phyloP scores from a whole-genome alignment of 2,329 filamentous ascomycete genomes.

The Claviceps sorghi region DNA sequence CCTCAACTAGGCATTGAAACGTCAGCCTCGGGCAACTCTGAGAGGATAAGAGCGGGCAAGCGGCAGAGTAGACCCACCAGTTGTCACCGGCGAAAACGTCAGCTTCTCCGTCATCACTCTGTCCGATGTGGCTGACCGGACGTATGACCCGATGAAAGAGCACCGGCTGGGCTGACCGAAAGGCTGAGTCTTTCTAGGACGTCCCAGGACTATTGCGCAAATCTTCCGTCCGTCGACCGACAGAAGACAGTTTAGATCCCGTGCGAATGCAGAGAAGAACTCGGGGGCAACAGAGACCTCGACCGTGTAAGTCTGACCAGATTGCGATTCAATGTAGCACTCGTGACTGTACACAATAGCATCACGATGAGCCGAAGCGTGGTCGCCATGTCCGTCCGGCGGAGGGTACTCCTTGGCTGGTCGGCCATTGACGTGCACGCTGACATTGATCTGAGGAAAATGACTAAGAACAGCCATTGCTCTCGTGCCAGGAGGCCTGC shows the following conservation, averaged over 20 bases:
- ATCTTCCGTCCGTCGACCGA: conserved; percentile 9
- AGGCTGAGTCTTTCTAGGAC: background rate
- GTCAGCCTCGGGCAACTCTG: background rate
- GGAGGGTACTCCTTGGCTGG: conserved; percentile 11
- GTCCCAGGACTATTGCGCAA: fast-evolving
- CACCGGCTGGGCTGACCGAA: background rate
- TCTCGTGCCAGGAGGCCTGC: background rate
- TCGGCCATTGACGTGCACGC: conserved; percentile 9
- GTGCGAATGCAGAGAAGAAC: background rate
- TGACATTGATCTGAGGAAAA: conserved; percentile 9
- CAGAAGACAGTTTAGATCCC: background rate
- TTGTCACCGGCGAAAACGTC: background rate
- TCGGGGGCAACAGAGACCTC: background rate
- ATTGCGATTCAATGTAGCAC: conserved; percentile 14
- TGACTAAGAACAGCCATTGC: conserved; percentile 11
- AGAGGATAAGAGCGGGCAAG: background rate
- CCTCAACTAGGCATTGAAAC: conserved; percentile 3
- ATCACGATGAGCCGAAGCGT: background rate
- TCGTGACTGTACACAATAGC: background rate
- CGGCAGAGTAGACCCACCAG: background rate
- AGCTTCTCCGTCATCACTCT: background rate
- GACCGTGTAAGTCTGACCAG: conserved; percentile 9
- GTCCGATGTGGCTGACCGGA: background rate
- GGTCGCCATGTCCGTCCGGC: background rate
- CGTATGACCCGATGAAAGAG: background rate